These are phyloP conservation scores for Pyrenophora seminiperda DNA, from an alignment of 2,329 filamentous ascomycete species.

Conservation along the genomic window DNA sequence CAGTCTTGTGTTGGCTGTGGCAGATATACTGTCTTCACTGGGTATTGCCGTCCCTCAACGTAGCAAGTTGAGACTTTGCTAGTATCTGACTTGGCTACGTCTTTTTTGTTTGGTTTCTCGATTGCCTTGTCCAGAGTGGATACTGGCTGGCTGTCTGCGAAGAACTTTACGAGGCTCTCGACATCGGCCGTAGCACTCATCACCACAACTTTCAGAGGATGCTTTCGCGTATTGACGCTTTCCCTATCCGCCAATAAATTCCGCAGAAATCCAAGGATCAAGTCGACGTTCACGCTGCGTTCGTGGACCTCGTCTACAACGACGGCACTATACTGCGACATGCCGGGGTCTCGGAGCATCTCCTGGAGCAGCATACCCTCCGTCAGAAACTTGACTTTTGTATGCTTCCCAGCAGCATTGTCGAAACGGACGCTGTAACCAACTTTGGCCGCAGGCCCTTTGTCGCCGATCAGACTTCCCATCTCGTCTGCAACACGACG, in stretches of 20 bases:
- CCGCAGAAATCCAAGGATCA: slow-evolving; percentile 86
- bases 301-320: slow-evolving; percentile 98
- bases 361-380: slow-evolving; percentile 97
- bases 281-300: slow-evolving; percentile 89
- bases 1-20: slow-evolving; percentile 77
- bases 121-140: slow-evolving; percentile 17
- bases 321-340: slow-evolving; percentile 85
- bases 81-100: neutral
- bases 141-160: slow-evolving; percentile 52
- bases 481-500: slow-evolving; percentile 85
- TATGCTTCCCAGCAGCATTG: slow-evolving; percentile 78
- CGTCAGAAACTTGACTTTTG: slow-evolving; percentile 89
- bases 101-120: slow-evolving; percentile 3
- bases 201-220: slow-evolving; percentile 81
- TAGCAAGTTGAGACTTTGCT: slow-evolving; percentile 58
- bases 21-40: slow-evolving; percentile 79
- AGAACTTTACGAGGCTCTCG: slow-evolving; percentile 76
- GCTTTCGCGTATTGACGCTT: slow-evolving; percentile 64
- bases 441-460: slow-evolving; percentile 67
- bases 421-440: slow-evolving; percentile 97
- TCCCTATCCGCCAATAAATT: slow-evolving; percentile 70
- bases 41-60: slow-evolving; percentile 86
- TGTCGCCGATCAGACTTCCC: slow-evolving; percentile 66
- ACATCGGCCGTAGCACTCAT: slow-evolving; percentile 98
- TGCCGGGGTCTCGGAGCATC: slow-evolving; percentile 79